Conservation (phyloP, 176 grass and related monocot species). For the Areca catechu region DNA sequence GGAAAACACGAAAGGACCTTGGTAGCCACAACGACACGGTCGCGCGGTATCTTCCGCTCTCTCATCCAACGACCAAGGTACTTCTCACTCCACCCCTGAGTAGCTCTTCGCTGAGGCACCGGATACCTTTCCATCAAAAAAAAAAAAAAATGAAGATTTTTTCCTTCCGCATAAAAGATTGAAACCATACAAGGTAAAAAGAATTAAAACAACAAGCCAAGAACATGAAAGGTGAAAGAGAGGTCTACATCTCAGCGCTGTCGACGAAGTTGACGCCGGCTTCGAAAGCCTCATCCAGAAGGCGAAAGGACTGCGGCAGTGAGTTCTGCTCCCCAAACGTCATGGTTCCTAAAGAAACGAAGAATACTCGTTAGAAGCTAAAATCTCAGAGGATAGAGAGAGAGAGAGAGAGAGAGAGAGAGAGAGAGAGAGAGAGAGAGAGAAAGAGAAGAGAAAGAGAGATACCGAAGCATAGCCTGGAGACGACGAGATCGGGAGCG, state of each 20-base stretch:
- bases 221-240: neutral
- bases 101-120: slow-evolving; percentile 57
- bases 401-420: neutral
- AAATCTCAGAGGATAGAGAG: neutral
- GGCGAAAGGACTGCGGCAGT: slow-evolving; percentile 43
- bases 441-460: too few species aligned
- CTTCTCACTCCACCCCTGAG: slow-evolving; percentile 74
- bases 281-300: slow-evolving; percentile 53
- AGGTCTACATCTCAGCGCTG: slow-evolving; percentile 61
- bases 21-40: slow-evolving; percentile 57
- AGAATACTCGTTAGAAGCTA: neutral
- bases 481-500: slow-evolving; percentile 57
- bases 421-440: neutral
- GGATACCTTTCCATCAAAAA: slow-evolving; percentile 42
- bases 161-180: too few species aligned
- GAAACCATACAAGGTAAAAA: too few species aligned
- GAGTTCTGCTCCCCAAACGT: slow-evolving; percentile 82
- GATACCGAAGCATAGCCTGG: slow-evolving; percentile 67
- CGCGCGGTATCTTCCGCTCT: slow-evolving; percentile 28
- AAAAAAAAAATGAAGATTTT: neutral
- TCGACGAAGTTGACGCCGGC: slow-evolving; percentile 87
- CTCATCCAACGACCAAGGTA: slow-evolving; percentile 61
- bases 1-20: slow-evolving; percentile 29
- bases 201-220: too few species aligned
- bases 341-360: slow-evolving; percentile 56